phyloP scores from a whole-genome alignment of 768 basidiomycete species.

The Exsudoporus frostii region DNA sequence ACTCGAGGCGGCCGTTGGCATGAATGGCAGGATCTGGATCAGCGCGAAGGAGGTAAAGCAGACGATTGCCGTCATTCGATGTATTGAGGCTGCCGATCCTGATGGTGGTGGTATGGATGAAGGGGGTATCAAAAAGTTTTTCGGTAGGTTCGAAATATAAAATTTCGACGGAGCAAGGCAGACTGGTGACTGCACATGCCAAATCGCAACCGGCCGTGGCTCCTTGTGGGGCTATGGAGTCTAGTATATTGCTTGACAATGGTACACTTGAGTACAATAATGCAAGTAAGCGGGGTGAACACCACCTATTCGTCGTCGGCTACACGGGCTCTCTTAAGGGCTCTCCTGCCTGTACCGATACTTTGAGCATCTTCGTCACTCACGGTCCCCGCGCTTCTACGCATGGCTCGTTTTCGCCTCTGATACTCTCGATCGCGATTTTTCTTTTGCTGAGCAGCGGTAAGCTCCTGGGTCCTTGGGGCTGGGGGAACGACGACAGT shows the following conservation, averaged over 20 bases:
- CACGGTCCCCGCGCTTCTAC: constrained; percentile 60
- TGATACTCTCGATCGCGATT: constrained; percentile 80
- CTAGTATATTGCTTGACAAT: not conserved
- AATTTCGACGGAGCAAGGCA: not conserved
- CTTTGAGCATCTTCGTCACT: constrained; percentile 69
- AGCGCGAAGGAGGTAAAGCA: constrained; percentile 69
- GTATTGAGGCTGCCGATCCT: constrained; percentile 79
- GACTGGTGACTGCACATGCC: not conserved
- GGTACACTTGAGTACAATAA: constrained; percentile 7
- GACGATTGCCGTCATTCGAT: constrained; percentile 71
- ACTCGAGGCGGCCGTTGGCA: constrained; percentile 83
- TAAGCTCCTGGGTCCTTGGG: constrained; percentile 61
- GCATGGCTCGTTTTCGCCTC: constrained; percentile 65
- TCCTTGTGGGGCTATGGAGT: not conserved
- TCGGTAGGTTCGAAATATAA: constrained; percentile 45
- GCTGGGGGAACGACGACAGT: constrained; percentile 79
- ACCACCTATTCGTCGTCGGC: constrained; percentile 58
- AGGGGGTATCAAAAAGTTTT: constrained; percentile 47
- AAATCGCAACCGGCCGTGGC: not conserved
- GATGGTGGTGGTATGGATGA: constrained; percentile 66
- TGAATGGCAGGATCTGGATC: constrained; percentile 93
- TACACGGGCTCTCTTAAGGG: constrained; percentile 66
- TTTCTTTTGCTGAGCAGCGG: constrained; percentile 73
- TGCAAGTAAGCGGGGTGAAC: constrained; percentile 4
- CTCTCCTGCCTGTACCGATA: constrained; percentile 48